Evolutionary conservation across 495 filamentous ascomycete species (phyloP), one percentile per base, ranked within the genome.

Genomic region (Neurospora terricola): DNA sequence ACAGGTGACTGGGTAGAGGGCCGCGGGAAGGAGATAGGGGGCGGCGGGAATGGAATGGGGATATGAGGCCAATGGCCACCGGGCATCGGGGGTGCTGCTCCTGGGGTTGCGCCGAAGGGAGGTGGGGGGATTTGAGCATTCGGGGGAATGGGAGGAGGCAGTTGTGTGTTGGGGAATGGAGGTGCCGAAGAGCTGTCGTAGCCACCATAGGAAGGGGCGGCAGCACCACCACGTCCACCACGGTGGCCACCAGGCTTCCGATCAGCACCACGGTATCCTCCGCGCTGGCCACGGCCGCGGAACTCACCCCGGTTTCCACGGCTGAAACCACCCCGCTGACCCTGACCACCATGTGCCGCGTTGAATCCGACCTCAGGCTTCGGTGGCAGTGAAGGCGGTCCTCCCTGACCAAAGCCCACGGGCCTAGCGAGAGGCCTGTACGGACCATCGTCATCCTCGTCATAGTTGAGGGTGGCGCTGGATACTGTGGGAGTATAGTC

Each of bases 341-440:
- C 73, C 69, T 73, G 74, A n/a, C 59, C 62, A 66, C 70, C 66
- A 39, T 75, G 73, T 0, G 77, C 43, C 40, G 74, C 72, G 38
- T 42, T 72, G 39, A 72, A 75, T 27, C 74, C 72, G 9, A 45
- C 68, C 54, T 76, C 75, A 9, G 75, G 76, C 54, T 71, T 78
- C 9, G 75, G 76, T 79, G 83, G 70, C 82, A 84, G 74, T 78
- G 83, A 80, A 66, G 80, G 77, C 69, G 73, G 72, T n/a, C 70
- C 79, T 70, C 74, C 85, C 70, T 77, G 80, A 5, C 80, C 89
- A 69, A 88, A 85, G 21, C 86, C 87, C 3, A 84, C 76, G 66
- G 92, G 92, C 36, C 92, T 85, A 39, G 89, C 77, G 43, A 94
- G 83, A 38, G 91, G 91, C 71, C 87, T 90, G 81, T 94, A 94